Conservation (phyloP, 768 basidiomycete species). For the Rhodotorula graminis region DNA sequence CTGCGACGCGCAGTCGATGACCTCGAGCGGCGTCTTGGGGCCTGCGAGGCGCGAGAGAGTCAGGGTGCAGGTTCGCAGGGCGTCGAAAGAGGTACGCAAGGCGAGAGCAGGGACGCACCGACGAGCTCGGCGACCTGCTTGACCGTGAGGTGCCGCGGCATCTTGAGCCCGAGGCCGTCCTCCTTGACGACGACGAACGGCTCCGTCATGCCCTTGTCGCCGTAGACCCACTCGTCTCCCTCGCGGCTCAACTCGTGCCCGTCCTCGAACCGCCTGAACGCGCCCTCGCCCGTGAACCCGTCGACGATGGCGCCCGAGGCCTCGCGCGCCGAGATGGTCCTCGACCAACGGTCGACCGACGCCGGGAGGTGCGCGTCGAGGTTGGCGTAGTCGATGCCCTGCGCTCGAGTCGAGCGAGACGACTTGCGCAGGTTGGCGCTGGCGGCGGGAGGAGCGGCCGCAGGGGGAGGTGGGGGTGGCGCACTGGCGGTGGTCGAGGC, state of each 20-base stretch:
- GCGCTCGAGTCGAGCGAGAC: conserved; percentile 59
- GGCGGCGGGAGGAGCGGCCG: neutral
- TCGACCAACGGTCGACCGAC: conserved; percentile 56
- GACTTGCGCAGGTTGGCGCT: conserved; percentile 59
- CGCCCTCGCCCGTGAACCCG: conserved; percentile 46
- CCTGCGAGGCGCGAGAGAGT: conserved; percentile 3
- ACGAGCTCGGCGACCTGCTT: conserved; percentile 73
- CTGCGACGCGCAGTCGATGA: conserved; percentile 90
- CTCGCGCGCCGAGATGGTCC: conserved; percentile 62
- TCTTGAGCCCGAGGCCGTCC: conserved; percentile 82
- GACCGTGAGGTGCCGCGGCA: conserved; percentile 73
- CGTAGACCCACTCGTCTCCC: conserved; percentile 70
- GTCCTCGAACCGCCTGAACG: conserved; percentile 58
- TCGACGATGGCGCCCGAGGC: conserved; percentile 50
- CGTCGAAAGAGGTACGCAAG: neutral
- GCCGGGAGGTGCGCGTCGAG: conserved; percentile 60
- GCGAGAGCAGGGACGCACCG: conserved; percentile 49
- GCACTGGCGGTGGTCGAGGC: conserved; percentile 34
- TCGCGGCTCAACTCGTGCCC: conserved; percentile 54
- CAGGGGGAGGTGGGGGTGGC: neutral
- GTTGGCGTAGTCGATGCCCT: conserved; percentile 70
- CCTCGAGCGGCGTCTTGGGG: conserved; percentile 72
- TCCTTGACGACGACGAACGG: conserved; percentile 64
- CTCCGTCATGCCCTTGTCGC: conserved; percentile 52
- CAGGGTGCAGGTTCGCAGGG: neutral